A percentile compares a stretch with the other conserved stretches of the same genome.
These are phyloP conservation scores for Trichocomaceae sp. DNA, from an alignment of 2,329 filamentous ascomycete species.

Conservation along the genomic window DNA sequence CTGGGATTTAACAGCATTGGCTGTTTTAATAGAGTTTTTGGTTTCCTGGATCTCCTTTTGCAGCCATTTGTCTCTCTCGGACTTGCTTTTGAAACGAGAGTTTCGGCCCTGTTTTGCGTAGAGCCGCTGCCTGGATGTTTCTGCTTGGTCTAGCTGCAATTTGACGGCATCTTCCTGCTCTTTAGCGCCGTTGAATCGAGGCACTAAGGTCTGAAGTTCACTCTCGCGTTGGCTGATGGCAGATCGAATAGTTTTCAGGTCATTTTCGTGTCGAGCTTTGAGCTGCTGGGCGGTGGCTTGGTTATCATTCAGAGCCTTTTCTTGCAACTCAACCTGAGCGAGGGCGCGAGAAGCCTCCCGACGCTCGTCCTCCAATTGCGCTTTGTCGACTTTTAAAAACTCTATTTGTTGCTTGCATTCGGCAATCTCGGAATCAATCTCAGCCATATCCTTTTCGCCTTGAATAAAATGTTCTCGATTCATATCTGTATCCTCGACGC, in stretches of 20 bases:
- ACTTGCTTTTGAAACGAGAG: slow-evolving; percentile 79
- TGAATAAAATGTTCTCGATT: slow-evolving; percentile 69
- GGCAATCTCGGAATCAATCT: slow-evolving; percentile 71
- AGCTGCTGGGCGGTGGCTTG: slow-evolving; percentile 71
- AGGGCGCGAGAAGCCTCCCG: slow-evolving; percentile 70
- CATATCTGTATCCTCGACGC: slow-evolving; percentile 76
- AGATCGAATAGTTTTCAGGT: slow-evolving; percentile 63
- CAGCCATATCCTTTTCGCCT: slow-evolving; percentile 70
- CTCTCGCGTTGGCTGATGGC: slow-evolving; percentile 70
- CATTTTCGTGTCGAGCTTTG: slow-evolving; percentile 62
- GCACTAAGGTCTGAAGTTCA: slow-evolving; percentile 68
- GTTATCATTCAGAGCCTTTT: slow-evolving; percentile 75
- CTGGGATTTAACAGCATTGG: slow-evolving; percentile 78
- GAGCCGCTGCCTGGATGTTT: slow-evolving; percentile 68
- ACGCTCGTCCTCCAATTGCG: slow-evolving; percentile 82
- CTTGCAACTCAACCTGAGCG: slow-evolving; percentile 79
- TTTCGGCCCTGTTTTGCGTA: slow-evolving; percentile 89
- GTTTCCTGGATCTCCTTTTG: slow-evolving; percentile 74
- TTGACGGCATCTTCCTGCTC: slow-evolving; percentile 65
- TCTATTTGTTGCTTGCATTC: slow-evolving; percentile 76
- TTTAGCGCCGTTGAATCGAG: slow-evolving; percentile 67
- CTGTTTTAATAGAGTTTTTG: slow-evolving; percentile 65
- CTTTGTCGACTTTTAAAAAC: slow-evolving; percentile 74
- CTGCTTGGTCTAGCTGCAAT: slow-evolving; percentile 66
- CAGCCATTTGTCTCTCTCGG: slow-evolving; percentile 78